These are phyloP conservation scores for Chiua virens DNA, from an alignment of 768 basidiomycete species.

Conservation along the genomic window DNA sequence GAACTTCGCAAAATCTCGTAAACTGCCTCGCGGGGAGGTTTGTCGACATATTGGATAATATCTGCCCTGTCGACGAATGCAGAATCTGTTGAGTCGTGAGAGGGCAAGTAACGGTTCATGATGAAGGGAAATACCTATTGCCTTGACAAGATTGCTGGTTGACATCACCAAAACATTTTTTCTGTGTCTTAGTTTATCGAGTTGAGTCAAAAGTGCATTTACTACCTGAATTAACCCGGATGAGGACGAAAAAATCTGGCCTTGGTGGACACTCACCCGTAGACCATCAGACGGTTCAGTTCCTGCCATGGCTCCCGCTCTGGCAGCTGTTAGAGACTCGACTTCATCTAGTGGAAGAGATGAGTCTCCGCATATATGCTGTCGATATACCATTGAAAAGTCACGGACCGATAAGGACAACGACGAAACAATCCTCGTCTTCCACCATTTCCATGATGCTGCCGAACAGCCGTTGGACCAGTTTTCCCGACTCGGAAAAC, in stretches of 20 bases:
- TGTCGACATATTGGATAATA: conserved; percentile 91
- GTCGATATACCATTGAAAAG: neutral
- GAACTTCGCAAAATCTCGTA: conserved; percentile 90
- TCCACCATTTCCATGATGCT: conserved; percentile 90
- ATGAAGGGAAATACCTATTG: conserved; percentile 61
- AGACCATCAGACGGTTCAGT: conserved; percentile 95
- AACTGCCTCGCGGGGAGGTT: conserved; percentile 87
- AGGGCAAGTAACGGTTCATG: neutral
- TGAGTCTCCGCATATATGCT: conserved; percentile 6
- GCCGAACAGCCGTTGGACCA: conserved; percentile 90
- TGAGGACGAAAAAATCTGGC: neutral
- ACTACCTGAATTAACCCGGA: conserved; percentile 70
- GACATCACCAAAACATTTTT: conserved; percentile 97
- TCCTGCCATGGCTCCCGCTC: conserved; percentile 92
- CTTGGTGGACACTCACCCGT: conserved; percentile 52
- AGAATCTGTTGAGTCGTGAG: conserved; percentile 54
- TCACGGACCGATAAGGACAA: conserved; percentile 83
- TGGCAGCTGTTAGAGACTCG: conserved; percentile 90
- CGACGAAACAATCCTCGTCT: conserved; percentile 87
- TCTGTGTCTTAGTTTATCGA: conserved; percentile 90
- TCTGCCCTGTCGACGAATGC: conserved; percentile 98
- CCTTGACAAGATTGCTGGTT: conserved; percentile 91
- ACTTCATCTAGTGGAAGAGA: conserved; percentile 75
- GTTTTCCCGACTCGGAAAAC: conserved; percentile 99
- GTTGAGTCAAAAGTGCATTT: conserved; percentile 93